These are phyloP conservation scores for Phialophora macrospora DNA, from an alignment of 2,329 filamentous ascomycete species.

Conservation along the genomic window DNA sequence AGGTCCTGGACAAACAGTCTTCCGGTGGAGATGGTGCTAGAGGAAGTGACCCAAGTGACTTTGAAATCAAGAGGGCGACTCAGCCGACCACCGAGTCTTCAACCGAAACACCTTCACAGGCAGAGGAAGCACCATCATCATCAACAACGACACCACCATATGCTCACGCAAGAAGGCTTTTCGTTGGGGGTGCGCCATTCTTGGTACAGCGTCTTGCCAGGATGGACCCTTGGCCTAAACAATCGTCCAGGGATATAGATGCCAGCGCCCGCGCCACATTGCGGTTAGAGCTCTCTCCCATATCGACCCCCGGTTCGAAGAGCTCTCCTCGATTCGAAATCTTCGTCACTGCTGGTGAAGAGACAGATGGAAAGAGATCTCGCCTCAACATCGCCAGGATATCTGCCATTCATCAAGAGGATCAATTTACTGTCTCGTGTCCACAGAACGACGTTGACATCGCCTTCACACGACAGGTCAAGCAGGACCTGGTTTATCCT, in stretches of 20 bases:
- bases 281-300: constrained; percentile 25
- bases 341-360: constrained; percentile 18
- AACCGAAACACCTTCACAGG: neutral
- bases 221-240: constrained; percentile 19
- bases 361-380: constrained; percentile 9
- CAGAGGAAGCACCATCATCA: neutral
- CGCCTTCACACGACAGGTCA: constrained; percentile 19
- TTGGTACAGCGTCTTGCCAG: constrained; percentile 23
- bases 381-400: constrained; percentile 19
- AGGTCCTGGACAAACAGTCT: neutral
- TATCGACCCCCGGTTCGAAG: constrained; percentile 5
- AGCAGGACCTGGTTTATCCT: constrained; percentile 26
- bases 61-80: neutral
- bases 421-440: constrained; percentile 21
- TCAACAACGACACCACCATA: neutral
- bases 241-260: constrained; percentile 3
- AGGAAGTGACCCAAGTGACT: neutral
- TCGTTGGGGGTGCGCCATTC: constrained; percentile 21
- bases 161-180: neutral
- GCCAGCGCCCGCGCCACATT: constrained; percentile 15
- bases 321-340: constrained; percentile 27
- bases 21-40: neutral
- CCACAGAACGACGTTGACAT: constrained; percentile 25
- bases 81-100: neutral
- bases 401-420: constrained; percentile 26